phyloP scores from a whole-genome alignment of 495 filamentous ascomycete genomes.

The Penicillium argentinense region DNA sequence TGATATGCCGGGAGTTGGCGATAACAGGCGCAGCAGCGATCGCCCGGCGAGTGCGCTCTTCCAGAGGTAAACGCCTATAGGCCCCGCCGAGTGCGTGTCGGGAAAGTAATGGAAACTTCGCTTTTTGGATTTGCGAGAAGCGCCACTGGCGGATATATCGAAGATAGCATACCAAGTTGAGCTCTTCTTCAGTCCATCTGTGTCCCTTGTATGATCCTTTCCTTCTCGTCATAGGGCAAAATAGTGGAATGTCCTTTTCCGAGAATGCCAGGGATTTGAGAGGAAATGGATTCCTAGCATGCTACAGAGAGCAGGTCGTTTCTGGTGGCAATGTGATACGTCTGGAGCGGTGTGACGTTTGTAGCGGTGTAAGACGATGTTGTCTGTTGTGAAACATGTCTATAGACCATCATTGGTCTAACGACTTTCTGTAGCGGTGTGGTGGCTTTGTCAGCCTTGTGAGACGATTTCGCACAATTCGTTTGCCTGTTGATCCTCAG shows the following conservation, averaged over 20 bases:
- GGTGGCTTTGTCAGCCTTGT: background rate
- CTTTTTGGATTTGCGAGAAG: slow-evolving; percentile 9
- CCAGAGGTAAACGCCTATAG: slow-evolving; percentile 1
- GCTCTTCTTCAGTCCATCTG: slow-evolving; percentile 2
- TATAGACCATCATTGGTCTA: too few relatives aligned
- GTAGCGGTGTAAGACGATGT: too few relatives aligned
- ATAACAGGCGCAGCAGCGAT: background rate
- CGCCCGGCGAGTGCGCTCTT: slow-evolving; percentile 9
- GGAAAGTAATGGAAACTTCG: slow-evolving; percentile 9
- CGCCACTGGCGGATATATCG: slow-evolving; percentile 2
- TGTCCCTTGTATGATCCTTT: background rate
- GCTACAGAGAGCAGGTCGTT: too few relatives aligned
- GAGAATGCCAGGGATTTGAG: background rate
- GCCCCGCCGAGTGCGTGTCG: slow-evolving; percentile 1
- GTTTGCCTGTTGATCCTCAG: too few relatives aligned
- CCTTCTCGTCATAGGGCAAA: background rate
- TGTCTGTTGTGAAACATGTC: too few relatives aligned
- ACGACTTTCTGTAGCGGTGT: too few relatives aligned
- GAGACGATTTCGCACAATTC: too few relatives aligned
- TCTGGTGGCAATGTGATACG: too few relatives aligned
- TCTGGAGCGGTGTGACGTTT: too few relatives aligned
- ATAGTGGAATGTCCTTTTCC: background rate
- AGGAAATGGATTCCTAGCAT: too few relatives aligned
- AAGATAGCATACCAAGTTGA: slow-evolving; percentile 9
- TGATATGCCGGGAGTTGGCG: background rate